These are phyloP conservation scores for Pleurotus platypus DNA, from an alignment of 768 basidiomycete genomes.

Conservation along the genomic window DNA sequence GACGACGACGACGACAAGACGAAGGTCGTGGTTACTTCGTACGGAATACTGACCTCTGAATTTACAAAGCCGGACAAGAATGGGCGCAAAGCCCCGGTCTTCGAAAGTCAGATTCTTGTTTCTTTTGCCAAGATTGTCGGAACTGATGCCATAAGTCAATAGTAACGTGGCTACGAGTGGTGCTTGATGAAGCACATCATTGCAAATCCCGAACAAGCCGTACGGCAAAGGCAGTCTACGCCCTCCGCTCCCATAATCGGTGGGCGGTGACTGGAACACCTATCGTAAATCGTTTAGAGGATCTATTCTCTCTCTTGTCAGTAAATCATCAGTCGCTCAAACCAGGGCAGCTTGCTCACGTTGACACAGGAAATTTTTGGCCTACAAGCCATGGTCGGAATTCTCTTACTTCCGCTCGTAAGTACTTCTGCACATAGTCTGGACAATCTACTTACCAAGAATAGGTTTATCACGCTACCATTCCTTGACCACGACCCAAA, in stretches of 20 bases:
- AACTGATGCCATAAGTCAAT: not conserved
- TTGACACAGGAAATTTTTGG: slow-evolving; percentile 62
- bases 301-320: slow-evolving; percentile 81
- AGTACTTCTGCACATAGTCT: slow-evolving; percentile 18
- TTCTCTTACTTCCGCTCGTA: slow-evolving; percentile 88
- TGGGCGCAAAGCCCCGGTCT: slow-evolving; percentile 50
- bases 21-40: slow-evolving; percentile 87
- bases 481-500: slow-evolving; percentile 90
- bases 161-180: slow-evolving; percentile 81
- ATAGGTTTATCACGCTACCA: slow-evolving; percentile 85
- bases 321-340: slow-evolving; percentile 13
- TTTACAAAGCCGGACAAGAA: slow-evolving; percentile 66
- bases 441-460: not conserved
- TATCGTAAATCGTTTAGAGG: slow-evolving; percentile 91
- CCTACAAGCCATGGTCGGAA: slow-evolving; percentile 78
- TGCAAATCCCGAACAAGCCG: slow-evolving; percentile 89
- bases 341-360: not conserved
- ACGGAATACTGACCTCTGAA: slow-evolving; percentile 89
- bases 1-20: slow-evolving; percentile 49
- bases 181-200: slow-evolving; percentile 93
- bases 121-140: not conserved
- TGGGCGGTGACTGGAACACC: slow-evolving; percentile 97
- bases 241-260: slow-evolving; percentile 69
- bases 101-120: slow-evolving; percentile 51
- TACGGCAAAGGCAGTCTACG: slow-evolving; percentile 86